Evolutionary conservation across 208 protist species (phyloP), one percentile per base, ranked within the genome.

Genomic region (Trypanosoma lewisi): DNA sequence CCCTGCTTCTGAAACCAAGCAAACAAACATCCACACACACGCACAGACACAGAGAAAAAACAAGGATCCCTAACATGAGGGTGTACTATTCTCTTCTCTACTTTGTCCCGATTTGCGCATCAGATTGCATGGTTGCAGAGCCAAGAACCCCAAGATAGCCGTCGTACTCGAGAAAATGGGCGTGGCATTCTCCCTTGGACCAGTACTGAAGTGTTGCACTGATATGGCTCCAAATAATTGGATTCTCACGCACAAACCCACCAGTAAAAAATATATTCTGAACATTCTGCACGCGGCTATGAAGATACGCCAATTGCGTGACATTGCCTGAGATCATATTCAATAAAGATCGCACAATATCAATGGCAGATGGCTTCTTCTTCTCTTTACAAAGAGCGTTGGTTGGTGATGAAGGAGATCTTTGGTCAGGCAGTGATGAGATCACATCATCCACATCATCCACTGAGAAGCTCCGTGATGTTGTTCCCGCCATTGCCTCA

Each of bases 251-350:
- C 27, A 98, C 85, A 67, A 98, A 99, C 34, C 91, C 94, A 31
- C 93, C 95, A 19, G 88, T 83, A 69, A 99, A 99, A 78, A 97
- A 98, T 59, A 99, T 95, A 58, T 95, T 94, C 30, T 82, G 72
- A 12, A 98, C 73, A 47, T 81, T 83, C 49, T 98, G 89, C 53
- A 95, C 66, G 31, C 84, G 76, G 21, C 94, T 93, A 48, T 97
- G 95, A 21, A 99, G 78, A 75, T 97, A 98, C 0, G 96, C 91
- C 34, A 99, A 88, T 82, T 98, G 94, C 2, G 89, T 98, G 19
- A 99, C 88, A 65, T 99, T 99, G 81, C 95, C 90, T 14, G 95
- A 83, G 50, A 98, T 97, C 95, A 98, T 98, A 62, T 96, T 89
- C 31, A 98, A 78, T 28, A 98, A 66, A 2, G 83, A 94, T 8